Base-by-base conservation (phyloP, 2,329 filamentous ascomycete genomes). In the Westerdykella ornata region DNA sequence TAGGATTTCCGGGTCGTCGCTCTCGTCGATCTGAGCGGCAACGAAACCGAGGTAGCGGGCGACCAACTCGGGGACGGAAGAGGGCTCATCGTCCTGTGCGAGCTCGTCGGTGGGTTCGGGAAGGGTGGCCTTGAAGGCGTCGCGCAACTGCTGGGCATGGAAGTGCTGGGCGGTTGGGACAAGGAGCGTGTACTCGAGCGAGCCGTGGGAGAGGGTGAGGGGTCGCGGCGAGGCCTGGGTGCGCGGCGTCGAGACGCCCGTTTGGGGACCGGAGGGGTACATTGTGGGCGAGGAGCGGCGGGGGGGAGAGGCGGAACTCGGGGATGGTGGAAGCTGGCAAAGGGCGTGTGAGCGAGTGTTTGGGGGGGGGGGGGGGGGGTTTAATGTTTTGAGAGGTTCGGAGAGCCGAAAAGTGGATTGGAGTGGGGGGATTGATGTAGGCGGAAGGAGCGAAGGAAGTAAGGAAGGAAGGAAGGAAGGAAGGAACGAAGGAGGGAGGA, bases 61-160 rank as follows among this genome's bases (percentile, higher is more conserved):
- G 22, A 98, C 88, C 46, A 98, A 77, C 72, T 98, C 92, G 34
- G 87, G 74, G 35, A 89, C 81, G 17, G 94, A 98, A 29, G 92
- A 97, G n/a, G 92, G 92, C 74, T 98, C 94, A 58, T 98, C 92
- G 74, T 98, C 94, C 65, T 90, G 88, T 47, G 92, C 94, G 51
- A 97, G 80, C 74, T 98, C 92, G 66, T 98, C 51, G 65, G 94
- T 98, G 43, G 92, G 86, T 59, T 82, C 76, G 40, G 94, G 94
- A 54, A 98, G 78, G 51, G 82, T 88, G 36, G 85, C 77, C 52
- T 81, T 78, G 72, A 98, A 98, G 53, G 82, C 79, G 57, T 96
- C 89, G 75, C 90, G 94, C 63, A 97, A 77, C 72, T 95, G 87
- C 46, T 88, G 85, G 58, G 92, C 92, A 69, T 92, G 89, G 75